A percentile compares a stretch with the other conserved stretches of the same genome.
Evolutionary conservation across 2,329 filamentous ascomycete genomes (phyloP).

Genomic region (Penicillium griseofulvum): DNA sequence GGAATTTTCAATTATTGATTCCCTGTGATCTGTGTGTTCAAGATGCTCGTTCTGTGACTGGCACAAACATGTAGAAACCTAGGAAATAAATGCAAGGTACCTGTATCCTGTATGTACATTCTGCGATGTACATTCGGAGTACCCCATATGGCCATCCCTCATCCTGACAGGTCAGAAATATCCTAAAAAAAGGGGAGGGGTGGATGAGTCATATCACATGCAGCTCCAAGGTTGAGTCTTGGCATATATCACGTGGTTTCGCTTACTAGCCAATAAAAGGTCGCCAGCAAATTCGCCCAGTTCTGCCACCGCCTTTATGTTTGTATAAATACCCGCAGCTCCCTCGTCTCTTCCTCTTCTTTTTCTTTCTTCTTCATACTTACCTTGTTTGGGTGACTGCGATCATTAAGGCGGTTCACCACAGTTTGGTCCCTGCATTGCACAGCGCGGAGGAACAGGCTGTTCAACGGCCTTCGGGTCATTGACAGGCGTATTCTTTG

Average conservation of each 20-base stretch:
- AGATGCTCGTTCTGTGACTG: not conserved
- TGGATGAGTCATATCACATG: conserved; percentile 1
- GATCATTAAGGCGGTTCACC: conserved; percentile 48
- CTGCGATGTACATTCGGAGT: not conserved
- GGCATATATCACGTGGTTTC: not conserved
- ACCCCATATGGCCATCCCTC: not conserved
- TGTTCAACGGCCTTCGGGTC: conserved; percentile 48
- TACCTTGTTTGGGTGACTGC: conserved; percentile 51
- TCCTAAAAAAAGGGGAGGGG: not conserved
- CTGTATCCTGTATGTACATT: not conserved
- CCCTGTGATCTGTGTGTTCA: not conserved
- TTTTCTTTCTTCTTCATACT: conserved; percentile 51
- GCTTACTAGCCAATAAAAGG: not conserved
- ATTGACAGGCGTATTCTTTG: conserved; percentile 44
- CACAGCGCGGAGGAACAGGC: conserved; percentile 54
- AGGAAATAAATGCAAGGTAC: not conserved
- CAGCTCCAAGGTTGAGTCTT: not conserved
- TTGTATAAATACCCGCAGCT: conserved; percentile 32
- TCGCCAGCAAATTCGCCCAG: fast-evolving
- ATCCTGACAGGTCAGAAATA: not conserved
- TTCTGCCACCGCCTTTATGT: conserved; percentile 17
- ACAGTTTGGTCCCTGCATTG: conserved; percentile 56
- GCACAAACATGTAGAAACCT: not conserved
- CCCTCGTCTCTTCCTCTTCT: conserved; percentile 27
- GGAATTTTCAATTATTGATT: conserved; percentile 21